Evolutionary conservation across 768 basidiomycete species (phyloP), one percentile per base, ranked within the genome.

Genomic region (Cystofilobasidium ferigula): DNA sequence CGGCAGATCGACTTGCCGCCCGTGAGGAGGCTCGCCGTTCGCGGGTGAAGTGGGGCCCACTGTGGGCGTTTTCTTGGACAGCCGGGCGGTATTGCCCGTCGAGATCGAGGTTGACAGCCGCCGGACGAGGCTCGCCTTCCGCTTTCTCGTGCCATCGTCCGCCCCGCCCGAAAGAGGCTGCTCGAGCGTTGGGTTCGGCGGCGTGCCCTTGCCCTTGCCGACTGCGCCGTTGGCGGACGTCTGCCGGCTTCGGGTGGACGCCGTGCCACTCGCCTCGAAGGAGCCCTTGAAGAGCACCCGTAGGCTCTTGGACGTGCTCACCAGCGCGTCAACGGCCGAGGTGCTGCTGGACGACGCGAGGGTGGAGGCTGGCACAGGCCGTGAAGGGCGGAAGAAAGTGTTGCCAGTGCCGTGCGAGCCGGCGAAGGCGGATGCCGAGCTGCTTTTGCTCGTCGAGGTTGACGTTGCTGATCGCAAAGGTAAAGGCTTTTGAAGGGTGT

Each of bases 281-380:
- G 30, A 6, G 28, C 51, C 51, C 32, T 54, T 54, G 51, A 54
- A 54, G 51, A 54, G n/a, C n/a, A n/a, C n/a, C n/a, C n/a, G n/a
- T n/a, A 54, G 51, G 51, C 32, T 54, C 20, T 22, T 54, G 12
- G 51, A 32, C 28, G 51, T 54, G 18, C 7, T 8, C 18, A 6
- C 14, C 13, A 12, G 14, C n/a, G 28, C 4, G 18, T 28, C 30
- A 28, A 26, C 47, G 51, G 6, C 26, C n/a, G 6, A 7, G 48
- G n/a, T 54, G 51, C 2, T 32, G 20, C 20, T 20, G 40, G n/a
- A n/a, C n/a, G n/a, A n/a, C n/a, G n/a, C n/a, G n/a, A n/a, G n/a
- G n/a, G n/a, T n/a, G n/a, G n/a, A n/a, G n/a, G n/a, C n/a, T n/a
- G n/a, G n/a, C n/a, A n/a, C n/a, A n/a, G n/a, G n/a, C n/a, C n/a